Base-by-base conservation (phyloP, 768 basidiomycete genomes). In the Collybiopsis luxurians region DNA sequence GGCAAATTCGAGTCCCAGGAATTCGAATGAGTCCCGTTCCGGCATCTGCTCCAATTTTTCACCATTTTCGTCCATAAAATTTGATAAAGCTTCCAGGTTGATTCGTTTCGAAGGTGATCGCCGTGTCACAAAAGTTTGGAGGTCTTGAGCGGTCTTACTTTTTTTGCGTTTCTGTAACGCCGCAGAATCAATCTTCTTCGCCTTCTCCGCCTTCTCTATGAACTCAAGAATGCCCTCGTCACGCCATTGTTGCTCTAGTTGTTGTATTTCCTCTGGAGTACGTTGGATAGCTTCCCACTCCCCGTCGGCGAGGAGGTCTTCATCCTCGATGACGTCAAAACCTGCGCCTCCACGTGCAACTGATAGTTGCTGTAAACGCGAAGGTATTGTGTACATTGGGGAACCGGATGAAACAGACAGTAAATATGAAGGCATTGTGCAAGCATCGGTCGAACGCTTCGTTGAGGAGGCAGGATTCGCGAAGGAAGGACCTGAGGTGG, bases 231-330 rank as follows among this genome's bases (percentile, higher is more conserved):
- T 24, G 19, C 54, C 54, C 3, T 55, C 44, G 21, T 38, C 34
- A 15, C 54, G 43, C 54, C 54, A 55, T 26, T 27, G 28, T 21
- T 46, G 44, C 36, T 55, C 63, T 58, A 89, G 66, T 1, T 72
- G 69, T 50, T 73, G 70, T 15, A 74, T 74, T 66, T 91, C 86
- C 21, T 74, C 77, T 30, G 80, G 73, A 45, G 63, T 71, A 55
- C 90, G 72, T 21, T 89, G 60, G 27, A 89, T 53, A 19, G 72
- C 77, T 53, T 90, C 89, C 26, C 89, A 67, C 67, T 92, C 90
- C 2, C 83, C 86, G 28, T 81, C 78, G 2, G 71, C 79, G 58
- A 92, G 90, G 23, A 92, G 71, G 57, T 92, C 90, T 7, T 89
- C 85, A 58, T 93, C 90, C 1, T 63, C 59, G 19, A 92, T 81